Base-by-base conservation (phyloP, 2,329 filamentous ascomycete genomes). In the Atkinsonella texensis region DNA sequence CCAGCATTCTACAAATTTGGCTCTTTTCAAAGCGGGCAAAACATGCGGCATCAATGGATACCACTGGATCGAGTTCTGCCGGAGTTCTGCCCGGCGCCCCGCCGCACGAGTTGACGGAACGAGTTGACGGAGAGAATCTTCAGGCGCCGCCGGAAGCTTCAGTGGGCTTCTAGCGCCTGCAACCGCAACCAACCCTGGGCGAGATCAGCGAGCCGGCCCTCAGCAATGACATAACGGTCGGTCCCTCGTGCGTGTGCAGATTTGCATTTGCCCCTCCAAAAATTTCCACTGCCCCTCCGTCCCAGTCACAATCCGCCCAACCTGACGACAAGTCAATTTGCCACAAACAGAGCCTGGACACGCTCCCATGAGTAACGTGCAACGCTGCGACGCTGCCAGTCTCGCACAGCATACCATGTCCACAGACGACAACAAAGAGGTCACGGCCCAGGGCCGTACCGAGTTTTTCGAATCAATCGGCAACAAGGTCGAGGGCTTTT, bases 401-500 rank as follows among this genome's bases (percentile, higher is more conserved):
- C 23, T 33, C 31, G 20, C 41, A 33, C 12, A 44, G 13, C n/a
- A 18, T 38, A 45, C 20, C 28, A 79, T 79, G 75, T 62, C 73
- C 53, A 60, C 64, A 49, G 60, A 70, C 48, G 68, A 68, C 57
- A 66, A 56, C 65, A 68, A 56, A 64, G 60, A 51, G 63, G 68
- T 58, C 18, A 58, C 64, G 47, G 64, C 67, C 49, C 68, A 68
- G 43, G 68, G 67, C 35, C 63, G 71, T 23, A 65, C 70, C 55
- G 74, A 81, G 50, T 77, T 81, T 61, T 84, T 84, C 64, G 74
- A 81, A 60, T 70, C 76, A 51, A 81, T 85, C 60, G 81, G 81
- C 53, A 71, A 75, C 59, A 81, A 82, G 68, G 80, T 74, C 54
- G 73, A 77, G 57, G 71, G 74, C 55, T 65, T 81, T 47, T 71